Base-by-base conservation (phyloP, 1,139 yeast species). In the Yamadazyma songkhlaensis region DNA sequence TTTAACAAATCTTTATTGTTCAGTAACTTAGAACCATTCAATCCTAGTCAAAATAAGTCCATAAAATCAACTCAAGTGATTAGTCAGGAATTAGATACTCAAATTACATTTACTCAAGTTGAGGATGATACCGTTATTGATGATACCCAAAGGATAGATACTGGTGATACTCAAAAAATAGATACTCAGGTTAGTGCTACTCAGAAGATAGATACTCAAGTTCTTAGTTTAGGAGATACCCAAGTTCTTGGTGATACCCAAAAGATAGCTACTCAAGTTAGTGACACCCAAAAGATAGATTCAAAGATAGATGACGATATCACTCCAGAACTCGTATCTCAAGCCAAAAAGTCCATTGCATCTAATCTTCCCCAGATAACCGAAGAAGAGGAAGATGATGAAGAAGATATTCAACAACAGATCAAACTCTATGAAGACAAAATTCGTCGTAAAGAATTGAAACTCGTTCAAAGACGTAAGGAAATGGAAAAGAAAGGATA, bases 401-500 rank as follows among this genome's bases (percentile, higher is more conserved):
- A 59, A 5, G 71, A 59, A 39, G 50, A 48, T 7, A 50, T 60
- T 22, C 53, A 65, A 38, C 57, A 53, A 33, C 54, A 52, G 38
- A 64, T 68, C 31, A 64, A 61, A 35, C 41, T 51, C 31, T 66
- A 62, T 37, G 76, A 71, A 43, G 62, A 60, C 21, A 65, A 62
- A 43, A 67, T 69, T 27, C 60, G 71, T 39, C 55, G 58, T 32
- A 61, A 62, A 44, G 73, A 70, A 45, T 57, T 64, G 51, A 64
- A 53, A 45, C 52, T 61, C 10, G 59, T 69, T 26, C 60, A 59
- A 43, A 62, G 59, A 40, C 64, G 79, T 46, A 66, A 62, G 47
- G 81, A 74, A 47, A 60, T 75, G 61, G 80, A 70, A 47, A 60
- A 70, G 30, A 68, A 65, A 42, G 83, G 82, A 0, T 55, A 78